These are phyloP conservation scores for Ananas comosus DNA, from an alignment of 176 grass and related monocot genomes.

Conservation along the genomic window DNA sequence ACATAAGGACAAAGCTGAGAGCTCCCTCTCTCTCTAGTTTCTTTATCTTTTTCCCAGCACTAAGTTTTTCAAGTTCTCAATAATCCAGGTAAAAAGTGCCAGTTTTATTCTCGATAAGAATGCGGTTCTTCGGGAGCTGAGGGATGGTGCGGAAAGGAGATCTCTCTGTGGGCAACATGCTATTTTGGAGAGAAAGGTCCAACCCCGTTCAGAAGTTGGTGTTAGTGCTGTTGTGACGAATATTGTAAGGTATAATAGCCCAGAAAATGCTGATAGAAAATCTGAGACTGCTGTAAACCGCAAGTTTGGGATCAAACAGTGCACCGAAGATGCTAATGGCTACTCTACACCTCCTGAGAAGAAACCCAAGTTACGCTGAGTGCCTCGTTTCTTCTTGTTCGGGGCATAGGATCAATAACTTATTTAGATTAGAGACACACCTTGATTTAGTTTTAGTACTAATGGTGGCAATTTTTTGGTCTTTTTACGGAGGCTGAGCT, in stretches of 20 bases:
- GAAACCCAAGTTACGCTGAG: not conserved
- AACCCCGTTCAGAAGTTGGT: conserved; percentile 40
- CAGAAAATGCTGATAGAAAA: conserved; percentile 17
- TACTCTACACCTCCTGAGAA: conserved; percentile 19
- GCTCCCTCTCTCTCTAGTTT: too few species aligned
- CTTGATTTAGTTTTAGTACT: not conserved
- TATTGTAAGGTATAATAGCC: conserved; percentile 30
- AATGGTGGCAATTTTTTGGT: not conserved
- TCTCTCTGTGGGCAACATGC: conserved; percentile 44
- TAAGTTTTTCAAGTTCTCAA: too few species aligned
- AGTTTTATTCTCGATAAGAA: conserved; percentile 46
- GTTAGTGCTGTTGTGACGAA: conserved; percentile 59
- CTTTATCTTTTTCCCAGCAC: too few species aligned
- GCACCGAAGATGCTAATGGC: conserved; percentile 12
- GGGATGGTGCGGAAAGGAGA: conserved; percentile 32
- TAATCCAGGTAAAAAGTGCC: conserved; percentile 52
- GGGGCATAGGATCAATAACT: not conserved
- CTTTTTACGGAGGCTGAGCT: not conserved
- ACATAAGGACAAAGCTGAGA: too few species aligned
- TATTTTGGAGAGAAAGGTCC: conserved; percentile 42
- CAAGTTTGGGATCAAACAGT: conserved; percentile 22
- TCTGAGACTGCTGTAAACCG: not conserved
- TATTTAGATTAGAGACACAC: not conserved
- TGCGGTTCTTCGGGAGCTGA: conserved; percentile 36
- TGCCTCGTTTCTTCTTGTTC: not conserved